Base-by-base conservation (phyloP, 495 filamentous ascomycete species). In the Choiromyces venosus region DNA sequence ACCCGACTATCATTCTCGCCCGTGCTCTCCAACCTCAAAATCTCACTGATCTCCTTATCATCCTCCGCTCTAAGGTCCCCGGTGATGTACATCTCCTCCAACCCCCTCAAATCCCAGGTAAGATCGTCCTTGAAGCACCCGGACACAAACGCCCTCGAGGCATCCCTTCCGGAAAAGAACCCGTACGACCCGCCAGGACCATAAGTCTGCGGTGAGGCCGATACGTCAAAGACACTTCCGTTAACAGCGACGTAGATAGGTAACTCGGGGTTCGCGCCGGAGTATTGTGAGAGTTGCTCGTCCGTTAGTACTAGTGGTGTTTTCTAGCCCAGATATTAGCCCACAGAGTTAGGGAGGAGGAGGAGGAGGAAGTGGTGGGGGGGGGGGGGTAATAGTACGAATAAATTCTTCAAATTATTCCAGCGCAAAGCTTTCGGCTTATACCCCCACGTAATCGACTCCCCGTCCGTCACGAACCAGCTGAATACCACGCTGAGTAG, bases 231-330 rank as follows among this genome's bases (percentile, higher is more conserved):
- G 85, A 99, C 92, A 73, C 87, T 90, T 69, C 93, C 92, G 85
- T 99, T 99, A 65, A 99, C 87, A 69, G 92, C 93, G 67, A 99
- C 86, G 83, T 96, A 94, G 82, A 99, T 89, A 5, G 95, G 96
- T 33, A 91, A 88, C 25, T 79, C 76, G 1, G 89, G 84, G 83
- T 96, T 89, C 68, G 83, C 87, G 84, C 95, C 95, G 83, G 96
- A 90, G 86, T 92, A 95, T 68, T 84, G 84, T 40, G 86, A 74
- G 36, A 99, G 89, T 82, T 97, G 82, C 36, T 81, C 81, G 39
- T 90, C 91, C 3, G 94, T 97, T 19, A 97, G 21, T 79, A 84
- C 65, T 79, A 85, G 73, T 76, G 78, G 82, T 81, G 76, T 67
- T 71, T 72, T n/a, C 42, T 65, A 56, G 44, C 71, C 44, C n/a